Evolutionary conservation across 2,329 filamentous ascomycete species (phyloP), one percentile per base, ranked within the genome.

Genomic region (Neospermospora avenae): DNA sequence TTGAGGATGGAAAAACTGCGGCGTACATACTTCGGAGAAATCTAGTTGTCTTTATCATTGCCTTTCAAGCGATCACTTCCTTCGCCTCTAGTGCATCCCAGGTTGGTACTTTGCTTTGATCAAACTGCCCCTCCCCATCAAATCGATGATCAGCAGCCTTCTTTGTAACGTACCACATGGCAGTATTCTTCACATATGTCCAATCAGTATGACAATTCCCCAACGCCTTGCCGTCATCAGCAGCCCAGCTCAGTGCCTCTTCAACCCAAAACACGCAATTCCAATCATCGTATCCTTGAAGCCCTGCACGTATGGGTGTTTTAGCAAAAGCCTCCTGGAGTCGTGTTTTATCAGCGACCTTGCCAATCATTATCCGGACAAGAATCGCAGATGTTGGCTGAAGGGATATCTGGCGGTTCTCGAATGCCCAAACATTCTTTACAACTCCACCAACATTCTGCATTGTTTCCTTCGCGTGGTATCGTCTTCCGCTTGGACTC

Each of bases 1-100:
- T 68, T 77, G 20, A 67, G 62, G 39, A 77, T 78, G 75, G 76
- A 79, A 59, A 65, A 60, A 54, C 68, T 73, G 31, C 70, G 76
- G 49, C 71, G 22, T 13, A 51, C 10, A 31, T 31, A 31, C 28
- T 31, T 31, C 10, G 10, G 28, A 10, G 28, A 31, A 31, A 31
- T 31, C 18, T 51, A 51, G 18, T 31, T 28, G 25, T 31, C 18
- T 31, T 51, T 71, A 58, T 42, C 16, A 42, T 55, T 42, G 20
- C 8, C 14, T 41, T 51, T 42, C 25, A 55, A 55, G 35, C 20
- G 25, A 55, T 55, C n/a, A 45, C 24, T 44, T 58, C 46, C 25
- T 52, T 58, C 44, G 37, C 16, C 16, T 53, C 34, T 42, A 58
- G 18, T 52, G 48, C 35, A 44, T 52, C 56, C 35, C 48, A 53